Conservation (phyloP, 495 filamentous ascomycete species). For the Neurospora intermedia region DNA sequence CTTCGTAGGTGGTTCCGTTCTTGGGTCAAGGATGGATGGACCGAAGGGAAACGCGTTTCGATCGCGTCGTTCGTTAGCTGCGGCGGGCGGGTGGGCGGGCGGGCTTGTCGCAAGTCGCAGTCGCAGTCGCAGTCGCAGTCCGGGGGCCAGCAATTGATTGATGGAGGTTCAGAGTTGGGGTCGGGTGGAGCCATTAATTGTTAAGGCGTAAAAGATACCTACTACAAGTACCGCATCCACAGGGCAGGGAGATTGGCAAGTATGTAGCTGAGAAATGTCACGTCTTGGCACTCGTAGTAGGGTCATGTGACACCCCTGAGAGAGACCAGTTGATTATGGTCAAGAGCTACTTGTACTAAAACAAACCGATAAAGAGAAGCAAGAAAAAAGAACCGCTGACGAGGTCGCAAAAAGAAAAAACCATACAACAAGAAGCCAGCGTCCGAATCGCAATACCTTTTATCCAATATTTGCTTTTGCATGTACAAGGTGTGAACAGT, state of each 20-base stretch:
- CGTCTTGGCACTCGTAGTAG: not conserved
- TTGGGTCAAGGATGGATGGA: too few relatives aligned
- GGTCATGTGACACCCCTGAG: not conserved
- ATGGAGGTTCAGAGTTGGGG: not conserved
- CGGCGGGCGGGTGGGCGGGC: not conserved
- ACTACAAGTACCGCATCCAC: not conserved
- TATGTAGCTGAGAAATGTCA: not conserved
- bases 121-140: not conserved
- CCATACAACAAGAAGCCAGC: not conserved
- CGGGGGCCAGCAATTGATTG: not conserved
- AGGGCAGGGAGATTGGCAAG: not conserved
- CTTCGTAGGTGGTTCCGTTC: not conserved
- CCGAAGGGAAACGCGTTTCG: not conserved
- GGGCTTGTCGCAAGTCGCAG: not conserved
- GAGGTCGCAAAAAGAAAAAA: not conserved
- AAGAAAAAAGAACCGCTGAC: too few relatives aligned
- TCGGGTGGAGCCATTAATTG: not conserved
- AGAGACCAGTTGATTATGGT: not conserved
- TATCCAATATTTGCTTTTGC: not conserved
- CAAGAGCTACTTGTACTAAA: too few relatives aligned
- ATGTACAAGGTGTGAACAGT: not conserved
- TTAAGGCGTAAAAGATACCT: not conserved
- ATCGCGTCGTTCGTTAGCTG: not conserved
- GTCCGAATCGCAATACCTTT: not conserved
- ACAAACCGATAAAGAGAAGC: too few relatives aligned